Evolutionary conservation across 129 eudicot genomes (phyloP).

Genomic region (Ambrosia trifida): DNA sequence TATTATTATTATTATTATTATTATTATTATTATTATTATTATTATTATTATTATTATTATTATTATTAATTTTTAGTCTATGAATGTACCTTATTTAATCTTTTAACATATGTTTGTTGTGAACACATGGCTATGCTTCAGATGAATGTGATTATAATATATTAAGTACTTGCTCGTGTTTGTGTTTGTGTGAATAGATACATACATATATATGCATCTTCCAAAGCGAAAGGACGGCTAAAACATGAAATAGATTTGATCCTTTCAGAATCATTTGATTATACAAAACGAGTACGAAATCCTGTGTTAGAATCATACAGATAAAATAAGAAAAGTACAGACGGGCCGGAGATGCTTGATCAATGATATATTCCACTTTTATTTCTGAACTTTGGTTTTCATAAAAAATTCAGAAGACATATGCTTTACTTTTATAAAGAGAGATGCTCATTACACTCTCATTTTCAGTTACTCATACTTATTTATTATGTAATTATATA

Average conservation of each 20-base stretch:
- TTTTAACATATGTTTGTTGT: slow-evolving; percentile 26
- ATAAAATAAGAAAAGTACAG: slow-evolving; percentile 17
- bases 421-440: slow-evolving; percentile 48
- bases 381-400: slow-evolving; percentile 11
- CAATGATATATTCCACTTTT: slow-evolving; percentile 6
- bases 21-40: too few relatives aligned
- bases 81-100: slow-evolving; percentile 31
- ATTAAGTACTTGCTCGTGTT: slow-evolving; percentile 11
- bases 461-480: slow-evolving; percentile 18
- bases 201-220: not conserved
- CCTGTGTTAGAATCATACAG: slow-evolving; percentile 1
- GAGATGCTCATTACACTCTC: slow-evolving; percentile 36
- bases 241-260: slow-evolving; percentile 5
- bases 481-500: not conserved
- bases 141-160: slow-evolving; percentile 33
- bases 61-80: slow-evolving; percentile 31
- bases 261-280: slow-evolving; percentile 15
- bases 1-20: too few relatives aligned
- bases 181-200: too few relatives aligned
- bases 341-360: not conserved
- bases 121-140: slow-evolving; percentile 25
- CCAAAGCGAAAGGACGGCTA: not conserved
- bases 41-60: too few relatives aligned
- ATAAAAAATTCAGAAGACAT: slow-evolving; percentile 33
- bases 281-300: slow-evolving; percentile 13